A percentile compares a stretch with the other conserved stretches of the same genome.
Evolutionary conservation across 345 rosid species (phyloP).

Genomic region (Anacardium occidentale): DNA sequence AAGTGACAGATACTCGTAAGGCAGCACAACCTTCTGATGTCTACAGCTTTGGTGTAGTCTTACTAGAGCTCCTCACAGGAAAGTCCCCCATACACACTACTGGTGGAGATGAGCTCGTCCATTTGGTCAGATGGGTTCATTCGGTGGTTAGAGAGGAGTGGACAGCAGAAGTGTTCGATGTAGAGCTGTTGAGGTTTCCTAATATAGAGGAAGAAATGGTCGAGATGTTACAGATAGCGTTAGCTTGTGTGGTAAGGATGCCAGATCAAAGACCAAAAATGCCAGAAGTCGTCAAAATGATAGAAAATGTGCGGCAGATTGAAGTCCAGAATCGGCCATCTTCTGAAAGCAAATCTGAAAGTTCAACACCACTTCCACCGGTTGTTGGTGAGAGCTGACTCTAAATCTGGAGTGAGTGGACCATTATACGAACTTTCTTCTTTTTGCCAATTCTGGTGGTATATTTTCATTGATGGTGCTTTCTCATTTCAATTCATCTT

Average conservation of each 20-base stretch:
- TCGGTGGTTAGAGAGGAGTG: constrained; percentile 97
- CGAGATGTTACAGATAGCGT: constrained; percentile 94
- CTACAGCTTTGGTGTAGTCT: constrained; percentile 92
- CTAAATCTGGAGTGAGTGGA: constrained; percentile 9
- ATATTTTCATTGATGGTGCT: no score
- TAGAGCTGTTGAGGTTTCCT: constrained; percentile 81
- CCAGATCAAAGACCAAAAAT: constrained; percentile 90
- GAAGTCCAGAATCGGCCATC: constrained; percentile 45
- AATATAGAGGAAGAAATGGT: constrained; percentile 98
- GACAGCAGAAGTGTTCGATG: constrained; percentile 95
- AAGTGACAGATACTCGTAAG: constrained; percentile 88
- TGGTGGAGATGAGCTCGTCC: constrained; percentile 81
- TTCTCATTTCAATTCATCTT: not conserved
- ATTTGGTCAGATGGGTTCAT: constrained; percentile 97
- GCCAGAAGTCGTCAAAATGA: constrained; percentile 70
- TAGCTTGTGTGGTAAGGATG: constrained; percentile 79
- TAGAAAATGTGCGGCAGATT: constrained; percentile 53
- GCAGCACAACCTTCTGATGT: constrained; percentile 86
- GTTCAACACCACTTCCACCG: constrained; percentile 43
- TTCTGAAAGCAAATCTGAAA: constrained; percentile 52
- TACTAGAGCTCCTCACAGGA: constrained; percentile 91
- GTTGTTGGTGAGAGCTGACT: constrained; percentile 30
- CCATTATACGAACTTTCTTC: not conserved
- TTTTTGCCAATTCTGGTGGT: not conserved
- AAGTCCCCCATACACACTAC: constrained; percentile 86